phyloP scores from a whole-genome alignment of 2,329 filamentous ascomycete genomes.

The Alternaria conjuncta region DNA sequence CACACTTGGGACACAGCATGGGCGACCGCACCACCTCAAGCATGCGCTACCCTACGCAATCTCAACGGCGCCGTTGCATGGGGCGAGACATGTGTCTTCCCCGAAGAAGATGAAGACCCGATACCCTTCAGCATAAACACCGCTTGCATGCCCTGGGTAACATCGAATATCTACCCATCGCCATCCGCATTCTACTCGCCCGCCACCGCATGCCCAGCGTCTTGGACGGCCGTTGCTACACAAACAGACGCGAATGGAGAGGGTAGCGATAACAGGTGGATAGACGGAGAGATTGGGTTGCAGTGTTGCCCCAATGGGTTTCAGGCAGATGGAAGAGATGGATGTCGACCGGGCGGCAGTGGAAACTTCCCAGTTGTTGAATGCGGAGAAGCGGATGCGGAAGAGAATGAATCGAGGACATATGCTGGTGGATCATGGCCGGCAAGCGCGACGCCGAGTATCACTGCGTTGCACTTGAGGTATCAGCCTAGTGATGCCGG shows the following conservation, averaged over 20 bases:
- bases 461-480: conserved; percentile 24
- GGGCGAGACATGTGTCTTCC: conserved; percentile 88
- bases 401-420: conserved; percentile 22
- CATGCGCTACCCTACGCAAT: conserved; percentile 27
- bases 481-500: conserved; percentile 20
- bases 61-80: conserved; percentile 54
- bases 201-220: conserved; percentile 28
- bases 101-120: conserved; percentile 69
- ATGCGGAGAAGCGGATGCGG: conserved; percentile 31
- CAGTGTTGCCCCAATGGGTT: conserved; percentile 33
- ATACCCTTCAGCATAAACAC: conserved; percentile 83
- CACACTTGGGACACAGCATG: conserved; percentile 26
- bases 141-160: conserved; percentile 32
- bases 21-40: conserved; percentile 18
- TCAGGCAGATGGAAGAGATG: conserved; percentile 14
- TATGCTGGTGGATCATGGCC: conserved; percentile 22
- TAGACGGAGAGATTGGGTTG: conserved; percentile 28
- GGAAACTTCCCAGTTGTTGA: conserved; percentile 18
- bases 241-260: conserved; percentile 14
- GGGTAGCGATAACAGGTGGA: conserved; percentile 15
- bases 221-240: conserved; percentile 29
- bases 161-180: conserved; percentile 11
- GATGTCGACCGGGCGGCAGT: conserved; percentile 18
- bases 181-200: conserved; percentile 29
- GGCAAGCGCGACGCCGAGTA: conserved; percentile 9